Base-by-base conservation (phyloP, 164 flowering plant genomes). In the Vitis rotundifolia region DNA sequence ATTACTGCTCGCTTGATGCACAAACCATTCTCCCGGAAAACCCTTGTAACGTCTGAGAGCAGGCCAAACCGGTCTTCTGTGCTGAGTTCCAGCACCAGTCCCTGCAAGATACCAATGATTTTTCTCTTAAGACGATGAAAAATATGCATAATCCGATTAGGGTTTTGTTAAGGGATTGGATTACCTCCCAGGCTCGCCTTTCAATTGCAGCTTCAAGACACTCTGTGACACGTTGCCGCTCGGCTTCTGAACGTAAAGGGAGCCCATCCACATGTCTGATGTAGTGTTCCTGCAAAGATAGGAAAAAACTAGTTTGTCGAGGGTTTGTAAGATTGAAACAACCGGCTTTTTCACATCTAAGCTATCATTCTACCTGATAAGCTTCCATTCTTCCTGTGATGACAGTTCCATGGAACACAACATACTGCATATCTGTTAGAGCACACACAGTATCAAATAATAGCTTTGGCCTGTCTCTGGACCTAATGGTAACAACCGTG, bases 351-450 rank as follows among this genome's bases (percentile, higher is more conserved):
- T 37, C 44, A 37, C 44, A 6, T 3, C 29, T 22, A 2, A 19
- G 16, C 22, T 22, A 12, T 12, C 31, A 50, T 0, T 15, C 13
- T 77, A 83, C 89, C 86, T 82, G 89, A 65, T 75, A 79, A 70
- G 89, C 87, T 74, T 84, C 84, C 71, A 18, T 68, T 62, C 68
- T 67, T 54, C 66, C 75, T 5, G 84, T 77, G 47, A 57, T 67
- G 29, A 86, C 84, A 5, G 67, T 81, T 59, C 82, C 89, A 77
- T 86, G 89, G 64, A 76, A 84, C 49, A 86, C 87, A 37, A 80
- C 84, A 77, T 86, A 86, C 48, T 86, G 73, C 89, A 86, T 84
- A 53, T 86, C 89, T 58, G 89, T 86, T 10, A 86, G 73, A 22
- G 82, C 75, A 74, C 82, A 86, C 9, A 86, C 63, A 1, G 77